These are phyloP conservation scores for Beauveria brongniartii DNA, from an alignment of 2,329 filamentous ascomycete species.

Conservation along the genomic window DNA sequence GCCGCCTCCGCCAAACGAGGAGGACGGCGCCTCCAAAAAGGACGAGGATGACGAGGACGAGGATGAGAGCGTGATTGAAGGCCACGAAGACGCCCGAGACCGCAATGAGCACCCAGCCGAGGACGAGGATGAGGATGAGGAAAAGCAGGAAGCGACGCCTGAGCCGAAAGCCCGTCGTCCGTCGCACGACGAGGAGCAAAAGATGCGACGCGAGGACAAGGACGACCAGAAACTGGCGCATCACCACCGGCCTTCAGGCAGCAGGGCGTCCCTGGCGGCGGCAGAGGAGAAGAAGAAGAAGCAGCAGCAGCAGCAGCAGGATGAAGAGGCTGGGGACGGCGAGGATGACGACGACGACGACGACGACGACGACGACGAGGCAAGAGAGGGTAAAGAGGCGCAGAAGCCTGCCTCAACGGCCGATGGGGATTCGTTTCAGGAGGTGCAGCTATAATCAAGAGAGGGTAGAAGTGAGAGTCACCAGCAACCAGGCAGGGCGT, in stretches of 20 bases:
- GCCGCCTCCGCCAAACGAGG: constrained; percentile 11
- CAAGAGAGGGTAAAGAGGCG: constrained; percentile 23
- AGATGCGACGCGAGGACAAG: constrained; percentile 47
- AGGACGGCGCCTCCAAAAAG: constrained; percentile 2
- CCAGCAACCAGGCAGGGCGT: not conserved
- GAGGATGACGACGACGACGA: constrained; percentile 25
- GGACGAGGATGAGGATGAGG: constrained; percentile 19
- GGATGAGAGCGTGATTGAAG: constrained; percentile 14
- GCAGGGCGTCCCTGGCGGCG: constrained; percentile 17
- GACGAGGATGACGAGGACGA: constrained; percentile 15
- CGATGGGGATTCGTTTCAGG: constrained; percentile 54
- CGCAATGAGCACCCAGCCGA: constrained; percentile 19
- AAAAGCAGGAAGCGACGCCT: constrained; percentile 24
- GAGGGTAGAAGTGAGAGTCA: not conserved
- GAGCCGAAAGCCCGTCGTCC: constrained; percentile 27
- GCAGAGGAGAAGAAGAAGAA: constrained; percentile 20
- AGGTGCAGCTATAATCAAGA: constrained; percentile 45
- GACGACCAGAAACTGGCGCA: constrained; percentile 46
- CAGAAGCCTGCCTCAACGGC: constrained; percentile 39
- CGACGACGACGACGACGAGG: constrained; percentile 9
- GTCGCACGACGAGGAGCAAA: constrained; percentile 41
- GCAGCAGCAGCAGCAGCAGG: constrained; percentile 24
- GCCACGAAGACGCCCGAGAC: constrained; percentile 14
- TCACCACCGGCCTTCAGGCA: constrained; percentile 25
- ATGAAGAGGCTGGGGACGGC: constrained; percentile 16